phyloP scores from a whole-genome alignment of 2,329 filamentous ascomycete species.

The Chaetomium sp. region DNA sequence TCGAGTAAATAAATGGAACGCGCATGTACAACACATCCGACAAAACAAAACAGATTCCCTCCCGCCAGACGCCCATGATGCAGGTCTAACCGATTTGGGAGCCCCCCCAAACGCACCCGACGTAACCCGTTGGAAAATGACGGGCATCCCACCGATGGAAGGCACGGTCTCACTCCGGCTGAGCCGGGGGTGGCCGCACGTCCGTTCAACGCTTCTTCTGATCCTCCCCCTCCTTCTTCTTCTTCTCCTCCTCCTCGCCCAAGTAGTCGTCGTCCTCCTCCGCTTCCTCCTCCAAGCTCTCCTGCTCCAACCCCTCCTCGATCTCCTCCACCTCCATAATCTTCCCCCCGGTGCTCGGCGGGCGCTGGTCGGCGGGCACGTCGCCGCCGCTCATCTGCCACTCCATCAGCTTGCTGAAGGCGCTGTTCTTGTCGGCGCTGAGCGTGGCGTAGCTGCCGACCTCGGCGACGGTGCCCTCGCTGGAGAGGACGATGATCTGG shows the following conservation, averaged over 20 bases:
- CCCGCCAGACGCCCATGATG: constrained; percentile 14
- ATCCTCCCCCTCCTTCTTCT: neutral
- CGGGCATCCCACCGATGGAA: neutral
- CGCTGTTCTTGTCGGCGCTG: constrained; percentile 71
- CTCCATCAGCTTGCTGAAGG: constrained; percentile 96
- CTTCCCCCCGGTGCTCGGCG: constrained; percentile 41
- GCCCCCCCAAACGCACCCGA: neutral
- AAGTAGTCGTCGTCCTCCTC: constrained; percentile 39
- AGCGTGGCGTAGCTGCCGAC: constrained; percentile 82
- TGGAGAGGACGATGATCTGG: constrained; percentile 86
- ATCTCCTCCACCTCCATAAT: constrained; percentile 57
- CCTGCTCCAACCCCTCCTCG: constrained; percentile 51
- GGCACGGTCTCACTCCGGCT: neutral
- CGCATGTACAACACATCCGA: constrained; percentile 11
- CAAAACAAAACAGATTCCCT: neutral
- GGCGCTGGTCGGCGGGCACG: constrained; percentile 45
- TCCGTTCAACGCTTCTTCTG: neutral
- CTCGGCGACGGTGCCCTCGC: constrained; percentile 86
- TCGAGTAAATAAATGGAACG: neutral
- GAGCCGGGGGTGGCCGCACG: neutral
- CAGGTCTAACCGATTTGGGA: constrained; percentile 1
- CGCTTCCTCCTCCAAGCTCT: too few relatives aligned
- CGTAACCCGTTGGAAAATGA: neutral
- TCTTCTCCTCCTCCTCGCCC: constrained; percentile 15
- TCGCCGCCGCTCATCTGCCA: constrained; percentile 96